Conservation (phyloP, 495 filamentous ascomycete genomes). For the Haplographium delicatum region DNA sequence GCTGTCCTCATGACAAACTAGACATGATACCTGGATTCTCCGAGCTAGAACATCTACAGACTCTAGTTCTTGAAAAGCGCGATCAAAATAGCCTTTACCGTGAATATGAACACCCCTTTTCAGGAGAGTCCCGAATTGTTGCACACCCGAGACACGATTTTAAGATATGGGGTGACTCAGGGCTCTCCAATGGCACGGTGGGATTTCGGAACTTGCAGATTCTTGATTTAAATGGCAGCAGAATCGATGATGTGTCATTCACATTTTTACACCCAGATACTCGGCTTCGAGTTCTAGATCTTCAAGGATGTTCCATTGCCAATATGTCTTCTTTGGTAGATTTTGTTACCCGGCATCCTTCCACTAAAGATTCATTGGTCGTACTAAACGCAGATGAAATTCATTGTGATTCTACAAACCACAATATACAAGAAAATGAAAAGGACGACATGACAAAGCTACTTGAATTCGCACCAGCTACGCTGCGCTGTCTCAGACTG, state of each 20-base stretch:
- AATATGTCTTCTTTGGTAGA: not conserved
- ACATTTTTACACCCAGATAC: not conserved
- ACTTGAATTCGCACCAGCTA: not conserved
- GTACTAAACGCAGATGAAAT: not conserved
- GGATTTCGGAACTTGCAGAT: not conserved
- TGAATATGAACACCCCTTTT: too few species aligned
- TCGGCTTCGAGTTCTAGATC: not conserved
- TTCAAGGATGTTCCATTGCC: not conserved
- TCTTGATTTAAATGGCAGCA: not conserved
- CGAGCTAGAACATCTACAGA: too few species aligned
- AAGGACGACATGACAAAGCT: not conserved
- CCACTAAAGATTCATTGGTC: not conserved
- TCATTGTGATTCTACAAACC: not conserved
- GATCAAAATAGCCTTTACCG: too few species aligned
- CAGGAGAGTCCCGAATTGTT: too few species aligned
- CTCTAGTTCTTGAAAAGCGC: too few species aligned
- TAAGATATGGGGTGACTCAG: too few species aligned
- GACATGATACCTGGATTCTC: too few species aligned
- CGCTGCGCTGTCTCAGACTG: not conserved
- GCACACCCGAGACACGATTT: too few species aligned
- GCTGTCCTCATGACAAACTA: too few species aligned
- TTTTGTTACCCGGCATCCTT: not conserved
- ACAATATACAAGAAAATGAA: too few species aligned
- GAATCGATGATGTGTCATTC: not conserved
- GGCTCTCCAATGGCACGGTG: too few species aligned